A percentile compares a stretch with the other conserved stretches of the same genome.
Evolutionary conservation across 2,329 filamentous ascomycete species (phyloP).

Genomic region (Pseudocercospora cruenta): DNA sequence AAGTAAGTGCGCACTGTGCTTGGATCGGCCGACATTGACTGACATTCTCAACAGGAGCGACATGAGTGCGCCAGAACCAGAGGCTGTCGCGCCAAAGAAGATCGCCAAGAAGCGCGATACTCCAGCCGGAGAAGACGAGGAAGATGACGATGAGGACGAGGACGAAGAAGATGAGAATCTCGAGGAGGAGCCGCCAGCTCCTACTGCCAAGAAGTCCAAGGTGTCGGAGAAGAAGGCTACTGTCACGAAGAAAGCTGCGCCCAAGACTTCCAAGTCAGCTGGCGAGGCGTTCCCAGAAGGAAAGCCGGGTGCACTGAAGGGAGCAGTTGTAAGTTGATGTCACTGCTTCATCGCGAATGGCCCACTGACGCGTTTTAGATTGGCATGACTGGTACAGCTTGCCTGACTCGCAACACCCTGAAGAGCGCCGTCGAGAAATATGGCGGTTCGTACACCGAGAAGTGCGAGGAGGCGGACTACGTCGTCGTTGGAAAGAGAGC

Average conservation of each 20-base stretch:
- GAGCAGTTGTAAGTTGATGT: background rate
- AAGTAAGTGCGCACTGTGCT: background rate
- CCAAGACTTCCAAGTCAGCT: background rate
- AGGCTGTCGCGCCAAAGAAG: background rate
- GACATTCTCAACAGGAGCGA: background rate
- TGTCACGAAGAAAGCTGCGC: slow-evolving; percentile 1
- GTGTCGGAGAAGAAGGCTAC: background rate
- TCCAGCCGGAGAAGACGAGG: background rate
- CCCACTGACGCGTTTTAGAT: background rate
- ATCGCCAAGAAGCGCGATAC: background rate
- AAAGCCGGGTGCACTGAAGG: background rate
- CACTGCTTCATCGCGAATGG: background rate
- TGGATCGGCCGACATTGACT: background rate
- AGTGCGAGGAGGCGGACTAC: slow-evolving; percentile 7
- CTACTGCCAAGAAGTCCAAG: background rate
- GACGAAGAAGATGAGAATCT: background rate
- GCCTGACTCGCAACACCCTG: background rate
- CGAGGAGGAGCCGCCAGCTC: background rate
- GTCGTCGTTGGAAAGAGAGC: slow-evolving; percentile 23
- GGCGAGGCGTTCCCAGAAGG: background rate
- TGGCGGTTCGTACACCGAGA: background rate
- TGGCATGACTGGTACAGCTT: slow-evolving; percentile 2
- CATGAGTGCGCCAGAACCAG: background rate
- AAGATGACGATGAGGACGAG: background rate
- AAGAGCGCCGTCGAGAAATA: background rate